Base-by-base conservation (phyloP, 192 early-diverging fungal genomes). In the Mycoemilia scoparia region DNA sequence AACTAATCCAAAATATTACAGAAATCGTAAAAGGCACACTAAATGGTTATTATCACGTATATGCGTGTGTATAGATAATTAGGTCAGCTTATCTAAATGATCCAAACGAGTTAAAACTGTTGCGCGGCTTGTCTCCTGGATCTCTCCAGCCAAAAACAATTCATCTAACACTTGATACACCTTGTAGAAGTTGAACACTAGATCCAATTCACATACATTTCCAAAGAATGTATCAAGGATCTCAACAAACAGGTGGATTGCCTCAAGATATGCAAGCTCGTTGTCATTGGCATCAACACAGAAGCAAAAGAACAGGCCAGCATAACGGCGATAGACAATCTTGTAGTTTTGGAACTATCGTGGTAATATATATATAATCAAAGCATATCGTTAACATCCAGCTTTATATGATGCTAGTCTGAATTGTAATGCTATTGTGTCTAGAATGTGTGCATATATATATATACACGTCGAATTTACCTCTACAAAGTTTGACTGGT, bases 241-340 rank as follows among this genome's bases (percentile, higher is more conserved):
- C 60, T 98, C 95, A 7, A 98, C 95, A 73, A 98, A 96, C 43
- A 98, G 80, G 49, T 98, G 95, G 24, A 98, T 96, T 0, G 87
- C 88, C 51, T 98, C 95, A 19, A 98, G 55, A 42, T 86, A 84
- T 1, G 82, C 76, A 13, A 98, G 62, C 49, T 96, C 91, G 45
- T 98, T 98, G 61, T 98, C 95, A 54, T 95, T 96, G 11, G 84
- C 81, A 55, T 96, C 91, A 1, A 98, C 89, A 54, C 91, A 92
- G 49, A 96, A 84, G 60, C 95, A 96, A 57, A 98, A 98, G 62
- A 92, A 98, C 16, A 98, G 64, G n/a, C 83, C 84, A 1, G 91
- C 91, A 61, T 97, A 97, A 18, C 95, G 77, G 22, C 95, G 82
- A 45, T 98, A 98, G 0, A 98, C 84, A 22, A 98, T 84, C 54